These are phyloP conservation scores for Torulaspora microellipsoides DNA, from an alignment of 805 yeast species.

Conservation along the genomic window DNA sequence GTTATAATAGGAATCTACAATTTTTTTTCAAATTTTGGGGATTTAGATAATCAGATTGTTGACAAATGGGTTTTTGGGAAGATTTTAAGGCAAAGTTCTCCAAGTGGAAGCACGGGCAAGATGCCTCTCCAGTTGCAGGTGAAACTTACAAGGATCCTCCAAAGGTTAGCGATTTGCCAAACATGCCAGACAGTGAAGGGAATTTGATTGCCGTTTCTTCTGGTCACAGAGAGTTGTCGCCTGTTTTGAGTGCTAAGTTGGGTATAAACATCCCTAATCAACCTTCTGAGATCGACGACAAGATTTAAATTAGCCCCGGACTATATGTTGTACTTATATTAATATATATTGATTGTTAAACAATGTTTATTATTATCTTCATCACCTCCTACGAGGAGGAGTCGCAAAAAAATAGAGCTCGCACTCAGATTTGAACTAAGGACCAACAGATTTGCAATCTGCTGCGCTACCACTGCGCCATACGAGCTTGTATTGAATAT, in stretches of 20 bases:
- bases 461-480: constrained; percentile 99
- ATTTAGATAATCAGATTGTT: background rate
- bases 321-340: no score
- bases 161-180: constrained; percentile 25
- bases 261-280: constrained; percentile 15
- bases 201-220: constrained; percentile 25
- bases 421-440: constrained; percentile 94
- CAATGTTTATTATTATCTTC: background rate
- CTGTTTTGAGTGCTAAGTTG: constrained; percentile 21
- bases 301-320: constrained; percentile 11
- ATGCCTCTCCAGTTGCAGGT: constrained; percentile 24
- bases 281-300: constrained; percentile 16
- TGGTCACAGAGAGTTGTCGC: constrained; percentile 27
- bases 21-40: no score
- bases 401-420: constrained; percentile 62
- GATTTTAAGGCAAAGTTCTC: constrained; percentile 16
- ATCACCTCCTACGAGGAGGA: background rate
- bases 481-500: constrained; percentile 42
- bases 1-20: background rate
- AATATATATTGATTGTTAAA: no score
- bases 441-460: constrained; percentile 99
- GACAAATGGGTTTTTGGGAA: constrained; percentile 14
- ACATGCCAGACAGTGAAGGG: constrained; percentile 26
- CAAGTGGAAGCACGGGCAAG: constrained; percentile 20
- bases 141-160: constrained; percentile 23